These are phyloP conservation scores for Pleurotus pulmonarius DNA, from an alignment of 768 basidiomycete genomes.

Conservation along the genomic window DNA sequence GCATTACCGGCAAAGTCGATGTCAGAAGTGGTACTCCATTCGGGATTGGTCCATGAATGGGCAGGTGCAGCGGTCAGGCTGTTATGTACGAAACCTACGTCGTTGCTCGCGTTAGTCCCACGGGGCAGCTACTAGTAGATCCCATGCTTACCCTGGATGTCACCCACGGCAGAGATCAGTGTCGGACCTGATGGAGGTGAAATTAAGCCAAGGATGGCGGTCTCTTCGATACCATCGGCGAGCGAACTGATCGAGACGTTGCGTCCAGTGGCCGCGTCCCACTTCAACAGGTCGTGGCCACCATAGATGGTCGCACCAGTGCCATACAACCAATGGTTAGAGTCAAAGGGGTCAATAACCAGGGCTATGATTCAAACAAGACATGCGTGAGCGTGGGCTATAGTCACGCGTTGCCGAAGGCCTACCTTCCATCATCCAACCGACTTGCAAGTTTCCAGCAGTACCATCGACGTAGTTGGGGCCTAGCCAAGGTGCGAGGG, in stretches of 20 bases:
- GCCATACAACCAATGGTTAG: conserved; percentile 43
- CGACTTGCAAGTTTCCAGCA: conserved; percentile 26
- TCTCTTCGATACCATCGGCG: conserved; percentile 41
- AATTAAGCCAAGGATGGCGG: conserved; percentile 31
- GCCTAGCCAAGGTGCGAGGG: conserved; percentile 37
- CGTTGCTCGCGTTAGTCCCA: too few relatives aligned
- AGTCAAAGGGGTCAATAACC: conserved; percentile 41
- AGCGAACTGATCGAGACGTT: conserved; percentile 38
- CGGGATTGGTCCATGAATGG: conserved; percentile 27
- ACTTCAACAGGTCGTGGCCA: conserved; percentile 33
- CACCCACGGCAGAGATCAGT: conserved; percentile 29
- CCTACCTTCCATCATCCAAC: conserved; percentile 42
- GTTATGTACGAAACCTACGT: conserved; percentile 30
- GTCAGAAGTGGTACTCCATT: conserved; percentile 31
- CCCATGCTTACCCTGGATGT: conserved; percentile 26
- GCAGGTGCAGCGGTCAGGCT: conserved; percentile 28
- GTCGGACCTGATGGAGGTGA: conserved; percentile 37
- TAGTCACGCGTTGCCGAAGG: neutral
- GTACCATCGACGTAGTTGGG: conserved; percentile 21
- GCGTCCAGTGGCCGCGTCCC: conserved; percentile 29
- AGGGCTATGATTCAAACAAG: conserved; percentile 13
- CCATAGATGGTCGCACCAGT: conserved; percentile 41
- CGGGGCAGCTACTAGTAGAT: too few relatives aligned
- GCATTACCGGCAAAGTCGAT: conserved; percentile 40
- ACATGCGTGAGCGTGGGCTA: neutral